phyloP scores from a whole-genome alignment of 2,329 filamentous ascomycete genomes.

The Phialophora expanda region DNA sequence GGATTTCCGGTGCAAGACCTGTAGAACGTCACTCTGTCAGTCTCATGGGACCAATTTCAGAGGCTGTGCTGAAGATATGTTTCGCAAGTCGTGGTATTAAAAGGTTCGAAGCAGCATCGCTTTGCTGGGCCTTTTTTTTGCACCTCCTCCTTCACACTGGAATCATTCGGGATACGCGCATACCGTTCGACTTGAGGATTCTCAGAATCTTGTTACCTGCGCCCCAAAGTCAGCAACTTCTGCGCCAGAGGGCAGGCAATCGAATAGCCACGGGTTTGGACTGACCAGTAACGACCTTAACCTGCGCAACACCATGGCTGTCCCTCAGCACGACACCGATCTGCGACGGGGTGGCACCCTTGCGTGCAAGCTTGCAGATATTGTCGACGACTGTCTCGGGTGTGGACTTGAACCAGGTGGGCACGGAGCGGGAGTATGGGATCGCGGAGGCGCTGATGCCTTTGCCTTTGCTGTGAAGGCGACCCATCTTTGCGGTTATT shows the following conservation, averaged over 20 bases:
- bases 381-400: constrained; percentile 98
- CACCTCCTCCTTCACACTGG: constrained; percentile 23
- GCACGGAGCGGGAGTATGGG: constrained; percentile 92
- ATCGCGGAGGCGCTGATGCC: constrained; percentile 95
- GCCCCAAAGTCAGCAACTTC: constrained; percentile 16
- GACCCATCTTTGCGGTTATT: constrained; percentile 69
- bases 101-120: not conserved
- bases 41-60: constrained; percentile 76
- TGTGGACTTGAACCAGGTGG: constrained; percentile 98
- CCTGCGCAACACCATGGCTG: constrained; percentile 96
- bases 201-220: constrained; percentile 99
- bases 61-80: constrained; percentile 61
- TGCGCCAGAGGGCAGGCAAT: not conserved
- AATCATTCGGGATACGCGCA: constrained; percentile 53
- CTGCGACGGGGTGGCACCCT: constrained; percentile 97
- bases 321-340: constrained; percentile 99
- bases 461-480: constrained; percentile 99
- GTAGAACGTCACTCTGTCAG: constrained; percentile 85
- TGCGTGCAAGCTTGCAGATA: constrained; percentile 98
- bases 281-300: constrained; percentile 95
- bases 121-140: constrained; percentile 9
- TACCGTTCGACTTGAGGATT: constrained; percentile 98
- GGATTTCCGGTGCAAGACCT: constrained; percentile 98
- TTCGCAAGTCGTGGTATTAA: constrained; percentile 3
- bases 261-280: not conserved